Evolutionary conservation across 1,284 basidiomycete genomes (phyloP), one percentile per base, ranked within the genome.

Genomic region (Ustilago vetiveriae): DNA sequence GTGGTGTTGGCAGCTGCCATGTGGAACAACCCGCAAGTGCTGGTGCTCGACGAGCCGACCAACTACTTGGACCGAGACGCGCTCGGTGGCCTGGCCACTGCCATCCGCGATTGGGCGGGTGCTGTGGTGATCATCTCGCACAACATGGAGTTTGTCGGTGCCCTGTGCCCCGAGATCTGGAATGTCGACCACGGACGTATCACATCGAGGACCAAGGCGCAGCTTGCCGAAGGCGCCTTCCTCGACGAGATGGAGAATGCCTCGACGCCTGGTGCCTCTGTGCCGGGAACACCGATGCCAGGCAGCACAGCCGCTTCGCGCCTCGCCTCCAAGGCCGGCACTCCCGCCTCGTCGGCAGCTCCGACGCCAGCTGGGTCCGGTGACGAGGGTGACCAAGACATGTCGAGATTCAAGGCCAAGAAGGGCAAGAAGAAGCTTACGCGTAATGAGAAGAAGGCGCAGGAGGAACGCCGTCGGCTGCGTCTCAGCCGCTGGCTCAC

Each of bases 121-220:
- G 95, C 94, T 35, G 93, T 98, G 49, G 91, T 95, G 76, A 96
- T 96, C 85, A 97, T 98, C 82, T 96, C 93, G 54, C 94, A 97
- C 85, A 95, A 95, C 84, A 78, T 75, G 70, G 80, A 83, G 60
- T 82, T 81, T 54, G 75, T 83, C 19, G 65, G 58, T 36, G 76
- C 78, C 21, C 62, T 83, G 11, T 82, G 80, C 70, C 76, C 82
- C 24, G 84, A 84, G 89, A 87, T 93, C 80, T 87, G 86, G 86
- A 57, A 83, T 68, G 85, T 85, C 66, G 90, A 92, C 49, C 87
- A 82, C 32, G 93, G 93, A 30, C 86, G 87, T 23, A 87, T 98
- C 83, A 89, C 89, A 19, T 90, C 91, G 74, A 89, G 92, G 84
- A 94, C 92, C 79, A 97, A 96, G 84, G 85, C 86, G 13, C 88